Evolutionary conservation across 202 grass and related monocot genomes (phyloP).

Genomic region (Musa balbisiana): DNA sequence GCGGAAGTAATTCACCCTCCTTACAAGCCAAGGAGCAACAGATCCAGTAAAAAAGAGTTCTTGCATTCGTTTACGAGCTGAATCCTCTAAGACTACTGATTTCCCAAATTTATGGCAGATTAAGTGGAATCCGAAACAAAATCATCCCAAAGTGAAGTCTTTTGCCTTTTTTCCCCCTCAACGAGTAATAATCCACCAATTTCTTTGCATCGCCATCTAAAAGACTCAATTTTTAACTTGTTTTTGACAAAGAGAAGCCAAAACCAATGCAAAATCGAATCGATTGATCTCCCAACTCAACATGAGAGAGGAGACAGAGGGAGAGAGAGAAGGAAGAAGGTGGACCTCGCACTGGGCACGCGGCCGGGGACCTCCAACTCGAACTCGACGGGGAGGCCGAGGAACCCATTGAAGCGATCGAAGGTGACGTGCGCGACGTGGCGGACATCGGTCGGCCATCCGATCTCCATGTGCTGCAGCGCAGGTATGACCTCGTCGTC

Average conservation of each 20-base stretch:
- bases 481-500: constrained; percentile 14
- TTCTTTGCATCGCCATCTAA: too few relatives aligned
- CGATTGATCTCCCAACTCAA: too few relatives aligned
- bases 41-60: background rate
- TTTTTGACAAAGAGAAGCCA: too few relatives aligned
- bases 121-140: too few relatives aligned
- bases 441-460: constrained; percentile 79
- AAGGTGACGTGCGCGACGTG: constrained; percentile 88
- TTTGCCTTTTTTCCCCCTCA: too few relatives aligned
- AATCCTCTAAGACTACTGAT: background rate
- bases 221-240: too few relatives aligned
- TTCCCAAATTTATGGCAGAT: background rate
- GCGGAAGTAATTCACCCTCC: too few relatives aligned
- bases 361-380: constrained; percentile 73
- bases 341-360: constrained; percentile 76
- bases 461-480: constrained; percentile 67
- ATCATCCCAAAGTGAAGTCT: too few relatives aligned
- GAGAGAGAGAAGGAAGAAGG: background rate
- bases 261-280: too few relatives aligned
- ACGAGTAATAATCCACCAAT: too few relatives aligned
- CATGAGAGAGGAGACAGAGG: background rate
- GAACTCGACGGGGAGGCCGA: constrained; percentile 88
- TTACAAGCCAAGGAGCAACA: too few relatives aligned
- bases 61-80: background rate
- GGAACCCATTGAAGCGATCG: constrained; percentile 82